These are phyloP conservation scores for Penicillium paneum DNA, from an alignment of 2,329 filamentous ascomycete species.

Conservation along the genomic window DNA sequence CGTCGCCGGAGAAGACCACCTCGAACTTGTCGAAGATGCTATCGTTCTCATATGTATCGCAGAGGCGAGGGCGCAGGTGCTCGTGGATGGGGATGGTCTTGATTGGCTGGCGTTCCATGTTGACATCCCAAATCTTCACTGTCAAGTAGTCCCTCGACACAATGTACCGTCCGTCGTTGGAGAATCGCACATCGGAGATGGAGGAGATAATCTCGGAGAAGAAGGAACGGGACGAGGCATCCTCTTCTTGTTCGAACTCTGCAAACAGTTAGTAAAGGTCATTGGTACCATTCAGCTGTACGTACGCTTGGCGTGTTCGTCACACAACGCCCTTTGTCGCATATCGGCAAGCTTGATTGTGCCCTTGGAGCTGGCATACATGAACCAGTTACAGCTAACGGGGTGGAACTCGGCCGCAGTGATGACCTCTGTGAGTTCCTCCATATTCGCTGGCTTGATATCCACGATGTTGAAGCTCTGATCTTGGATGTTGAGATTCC, in stretches of 20 bases:
- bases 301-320: slow-evolving; percentile 91
- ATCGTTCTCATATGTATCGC: slow-evolving; percentile 98
- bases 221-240: slow-evolving; percentile 93
- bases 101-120: slow-evolving; percentile 95
- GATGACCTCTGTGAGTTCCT: slow-evolving; percentile 97
- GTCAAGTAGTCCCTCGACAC: slow-evolving; percentile 96
- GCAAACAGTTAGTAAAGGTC: slow-evolving; percentile 10
- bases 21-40: slow-evolving; percentile 99
- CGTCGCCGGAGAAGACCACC: slow-evolving; percentile 96
- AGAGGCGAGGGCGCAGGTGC: slow-evolving; percentile 86
- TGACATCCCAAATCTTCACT: slow-evolving; percentile 99
- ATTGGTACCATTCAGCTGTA: slow-evolving; percentile 21
- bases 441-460: slow-evolving; percentile 99
- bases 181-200: slow-evolving; percentile 97
- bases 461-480: slow-evolving; percentile 99
- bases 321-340: slow-evolving; percentile 93
- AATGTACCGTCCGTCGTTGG: slow-evolving; percentile 92
- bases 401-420: slow-evolving; percentile 98
- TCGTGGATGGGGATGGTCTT: slow-evolving; percentile 99
- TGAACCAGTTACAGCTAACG: slow-evolving; percentile 98
- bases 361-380: slow-evolving; percentile 98
- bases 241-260: slow-evolving; percentile 99
- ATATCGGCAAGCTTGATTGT: slow-evolving; percentile 99
- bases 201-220: slow-evolving; percentile 99
- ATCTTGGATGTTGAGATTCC: slow-evolving; percentile 98